Evolutionary conservation across 2,329 filamentous ascomycete species (phyloP).

Genomic region (Blastomyces parvus): DNA sequence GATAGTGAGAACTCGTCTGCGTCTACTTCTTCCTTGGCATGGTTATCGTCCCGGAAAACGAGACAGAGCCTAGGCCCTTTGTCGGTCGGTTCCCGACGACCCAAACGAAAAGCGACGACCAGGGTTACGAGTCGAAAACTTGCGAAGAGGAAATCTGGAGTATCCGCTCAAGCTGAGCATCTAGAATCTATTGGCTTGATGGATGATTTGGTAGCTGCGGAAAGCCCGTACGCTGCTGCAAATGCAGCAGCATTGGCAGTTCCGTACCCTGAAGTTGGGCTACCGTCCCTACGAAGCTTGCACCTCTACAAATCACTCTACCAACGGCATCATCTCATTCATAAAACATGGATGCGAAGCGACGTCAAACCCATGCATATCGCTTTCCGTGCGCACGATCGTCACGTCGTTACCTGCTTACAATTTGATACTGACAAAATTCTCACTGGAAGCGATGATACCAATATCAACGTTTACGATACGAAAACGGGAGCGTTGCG

Average conservation of each 20-base stretch:
- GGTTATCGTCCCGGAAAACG: conserved; percentile 21
- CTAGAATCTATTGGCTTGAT: conserved; percentile 38
- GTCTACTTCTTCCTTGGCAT: conserved; percentile 16
- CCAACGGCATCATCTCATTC: conserved; percentile 81
- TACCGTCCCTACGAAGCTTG: conserved; percentile 68
- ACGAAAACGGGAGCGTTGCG: conserved; percentile 84
- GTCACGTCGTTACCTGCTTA: conserved; percentile 93
- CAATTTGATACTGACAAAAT: conserved; percentile 99
- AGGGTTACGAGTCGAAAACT: conserved; percentile 44
- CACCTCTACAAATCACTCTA: conserved; percentile 97
- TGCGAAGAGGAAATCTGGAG: conserved; percentile 46
- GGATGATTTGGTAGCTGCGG: conserved; percentile 45
- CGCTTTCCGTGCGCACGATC: conserved; percentile 90
- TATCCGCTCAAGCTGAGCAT: conserved; percentile 29
- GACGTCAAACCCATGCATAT: conserved; percentile 81
- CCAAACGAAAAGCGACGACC: conserved; percentile 42
- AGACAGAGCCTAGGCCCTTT: conserved; percentile 18
- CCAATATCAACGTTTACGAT: conserved; percentile 95
- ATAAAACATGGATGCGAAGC: conserved; percentile 78
- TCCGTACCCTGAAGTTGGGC: conserved; percentile 68
- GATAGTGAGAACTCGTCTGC: conserved; percentile 31
- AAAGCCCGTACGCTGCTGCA: conserved; percentile 72
- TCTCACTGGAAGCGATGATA: conserved; percentile 93
- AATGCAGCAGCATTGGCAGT: conserved; percentile 74
- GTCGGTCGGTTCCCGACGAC: conserved; percentile 20